Evolutionary conservation across 176 grass and related monocot genomes (phyloP).

Genomic region (Oryza glaberrima): DNA sequence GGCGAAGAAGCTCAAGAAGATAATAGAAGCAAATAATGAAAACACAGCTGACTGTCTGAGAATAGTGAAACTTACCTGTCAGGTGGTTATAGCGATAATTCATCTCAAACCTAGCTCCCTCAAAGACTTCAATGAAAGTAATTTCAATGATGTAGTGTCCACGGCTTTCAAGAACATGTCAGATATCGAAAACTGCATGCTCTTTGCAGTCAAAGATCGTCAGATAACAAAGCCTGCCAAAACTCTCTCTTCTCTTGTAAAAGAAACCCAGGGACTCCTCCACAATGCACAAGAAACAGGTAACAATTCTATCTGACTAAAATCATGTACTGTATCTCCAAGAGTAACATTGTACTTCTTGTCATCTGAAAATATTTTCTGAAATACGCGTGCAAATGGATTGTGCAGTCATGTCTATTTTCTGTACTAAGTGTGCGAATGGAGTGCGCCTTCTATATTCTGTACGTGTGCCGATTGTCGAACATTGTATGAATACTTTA

Average conservation of each 20-base stretch:
- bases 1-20: neutral
- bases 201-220: neutral
- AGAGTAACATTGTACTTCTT: no score
- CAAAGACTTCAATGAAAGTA: neutral
- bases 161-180: neutral
- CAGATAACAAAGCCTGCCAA: neutral
- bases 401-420: no score
- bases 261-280: neutral
- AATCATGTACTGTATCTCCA: no score
- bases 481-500: no score
- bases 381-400: no score
- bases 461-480: no score
- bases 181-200: slow-evolving; percentile 10
- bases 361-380: no score
- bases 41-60: neutral
- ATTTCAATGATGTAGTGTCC: neutral
- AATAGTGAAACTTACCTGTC: neutral
- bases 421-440: no score
- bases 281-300: no score
- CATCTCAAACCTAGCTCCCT: neutral
- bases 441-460: no score
- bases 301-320: no score
- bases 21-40: neutral
- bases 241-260: neutral
- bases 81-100: neutral